Percentiles rank a stretch among this genome's conserved stretches.
These are phyloP conservation scores for Eurotiales sp. DNA, from an alignment of 2,329 filamentous ascomycete species.

Conservation along the genomic window DNA sequence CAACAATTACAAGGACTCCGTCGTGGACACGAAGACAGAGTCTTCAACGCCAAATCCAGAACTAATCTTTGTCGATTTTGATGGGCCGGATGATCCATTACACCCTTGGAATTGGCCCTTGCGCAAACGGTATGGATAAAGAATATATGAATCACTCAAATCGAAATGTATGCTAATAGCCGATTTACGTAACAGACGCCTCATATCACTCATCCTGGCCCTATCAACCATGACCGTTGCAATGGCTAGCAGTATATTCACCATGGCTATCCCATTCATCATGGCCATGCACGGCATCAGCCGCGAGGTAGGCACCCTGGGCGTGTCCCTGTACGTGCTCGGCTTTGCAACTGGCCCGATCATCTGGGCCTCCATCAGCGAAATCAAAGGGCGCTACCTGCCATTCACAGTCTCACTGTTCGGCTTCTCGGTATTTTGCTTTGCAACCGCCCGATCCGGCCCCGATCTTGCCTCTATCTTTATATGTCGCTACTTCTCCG, in stretches of 20 bases:
- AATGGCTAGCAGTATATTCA: constrained; percentile 9
- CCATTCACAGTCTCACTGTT: constrained; percentile 50
- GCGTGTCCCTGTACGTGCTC: constrained; percentile 60
- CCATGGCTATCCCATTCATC: constrained; percentile 10
- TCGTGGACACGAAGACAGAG: background rate
- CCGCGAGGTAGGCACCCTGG: constrained; percentile 47
- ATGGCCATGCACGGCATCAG: constrained; percentile 28
- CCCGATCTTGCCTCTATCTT: constrained; percentile 52
- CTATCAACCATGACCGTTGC: constrained; percentile 14
- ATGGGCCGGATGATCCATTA: constrained; percentile 10
- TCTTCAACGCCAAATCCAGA: background rate
- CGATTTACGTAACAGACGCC: background rate
- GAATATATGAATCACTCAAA: background rate
- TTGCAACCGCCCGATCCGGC: constrained; percentile 51
- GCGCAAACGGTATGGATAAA: constrained; percentile 9
- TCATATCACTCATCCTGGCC: constrained; percentile 8
- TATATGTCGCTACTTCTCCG: constrained; percentile 60
- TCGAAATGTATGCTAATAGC: background rate
- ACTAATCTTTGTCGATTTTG: constrained; percentile 7
- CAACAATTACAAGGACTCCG: background rate
- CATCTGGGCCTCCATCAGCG: constrained; percentile 56
- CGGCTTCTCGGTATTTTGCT: constrained; percentile 60
- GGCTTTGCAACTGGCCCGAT: constrained; percentile 59
- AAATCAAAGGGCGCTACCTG: constrained; percentile 60
- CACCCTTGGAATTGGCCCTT: constrained; percentile 11